A percentile compares a stretch with the other conserved stretches of the same genome.
Conservation (phyloP, 2,329 filamentous ascomycete genomes). For the Penicillium sp. region DNA sequence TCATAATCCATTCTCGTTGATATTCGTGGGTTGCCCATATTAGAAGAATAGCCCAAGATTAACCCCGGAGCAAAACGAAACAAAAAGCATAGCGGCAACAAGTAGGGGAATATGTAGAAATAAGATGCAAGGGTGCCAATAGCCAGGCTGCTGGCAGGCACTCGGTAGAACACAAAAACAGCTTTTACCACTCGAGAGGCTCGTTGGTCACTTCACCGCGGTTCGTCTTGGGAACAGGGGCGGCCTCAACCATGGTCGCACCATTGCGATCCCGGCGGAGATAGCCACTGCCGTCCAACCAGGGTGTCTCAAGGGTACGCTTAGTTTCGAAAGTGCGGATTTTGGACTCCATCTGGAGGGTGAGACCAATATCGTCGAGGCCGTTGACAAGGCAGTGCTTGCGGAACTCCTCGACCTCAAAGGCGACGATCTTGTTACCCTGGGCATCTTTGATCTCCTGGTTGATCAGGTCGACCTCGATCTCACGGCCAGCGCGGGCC, state of each 20-base stretch:
- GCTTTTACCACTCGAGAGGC: slow-evolving; percentile 77
- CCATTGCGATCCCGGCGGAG: slow-evolving; percentile 56
- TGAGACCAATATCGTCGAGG: slow-evolving; percentile 91
- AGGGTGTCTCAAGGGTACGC: slow-evolving; percentile 74
- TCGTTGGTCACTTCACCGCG: slow-evolving; percentile 77
- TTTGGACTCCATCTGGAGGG: slow-evolving; percentile 87
- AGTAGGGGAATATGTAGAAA: slow-evolving; percentile 21
- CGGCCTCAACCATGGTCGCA: slow-evolving; percentile 60
- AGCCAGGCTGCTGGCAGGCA: slow-evolving; percentile 8
- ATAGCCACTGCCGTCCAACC: slow-evolving; percentile 85
- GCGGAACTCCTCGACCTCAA: slow-evolving; percentile 88
- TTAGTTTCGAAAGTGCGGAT: slow-evolving; percentile 77
- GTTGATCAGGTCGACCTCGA: slow-evolving; percentile 84
- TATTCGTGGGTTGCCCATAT: slow-evolving; percentile 18
- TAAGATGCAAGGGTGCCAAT: slow-evolving; percentile 8
- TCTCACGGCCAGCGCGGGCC: slow-evolving; percentile 72
- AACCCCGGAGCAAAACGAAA: slow-evolving; percentile 13
- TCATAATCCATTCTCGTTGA: slow-evolving; percentile 29
- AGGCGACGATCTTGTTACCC: slow-evolving; percentile 70
- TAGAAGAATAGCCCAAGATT: slow-evolving; percentile 13
- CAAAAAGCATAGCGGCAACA: slow-evolving; percentile 8
- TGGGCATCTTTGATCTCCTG: slow-evolving; percentile 74
- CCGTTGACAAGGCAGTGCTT: slow-evolving; percentile 93
- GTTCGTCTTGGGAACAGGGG: slow-evolving; percentile 81
- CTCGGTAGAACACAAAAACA: slow-evolving; percentile 7